Evolutionary conservation across 257 asterid species (phyloP).

Genomic region (Cynanchum wilfordii): DNA sequence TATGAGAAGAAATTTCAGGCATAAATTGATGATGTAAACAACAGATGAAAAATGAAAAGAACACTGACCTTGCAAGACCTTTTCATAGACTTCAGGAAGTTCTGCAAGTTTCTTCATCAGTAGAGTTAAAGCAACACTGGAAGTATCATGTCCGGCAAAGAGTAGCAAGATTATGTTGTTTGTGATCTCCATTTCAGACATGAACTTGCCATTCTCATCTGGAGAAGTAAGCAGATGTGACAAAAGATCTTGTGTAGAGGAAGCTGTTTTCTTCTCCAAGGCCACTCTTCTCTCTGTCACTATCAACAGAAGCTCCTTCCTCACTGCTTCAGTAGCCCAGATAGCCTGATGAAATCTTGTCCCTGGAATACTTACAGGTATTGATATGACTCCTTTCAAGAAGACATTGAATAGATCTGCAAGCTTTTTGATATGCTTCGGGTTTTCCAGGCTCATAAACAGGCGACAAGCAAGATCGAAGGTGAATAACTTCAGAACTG

Average conservation of each 20-base stretch:
- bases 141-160: constrained; percentile 81
- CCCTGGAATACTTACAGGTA: constrained; percentile 65
- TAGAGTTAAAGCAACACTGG: constrained; percentile 51
- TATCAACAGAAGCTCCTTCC: constrained; percentile 33
- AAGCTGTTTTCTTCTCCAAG: constrained; percentile 34
- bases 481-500: constrained; percentile 49
- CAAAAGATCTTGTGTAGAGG: constrained; percentile 56
- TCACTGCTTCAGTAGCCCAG: constrained; percentile 45
- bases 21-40: background rate
- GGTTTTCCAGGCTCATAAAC: constrained; percentile 70
- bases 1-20: background rate
- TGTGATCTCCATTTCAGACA: constrained; percentile 53
- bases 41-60: background rate
- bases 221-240: constrained; percentile 56
- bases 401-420: constrained; percentile 49
- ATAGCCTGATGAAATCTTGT: constrained; percentile 49
- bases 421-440: constrained; percentile 38
- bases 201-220: constrained; percentile 53
- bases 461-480: constrained; percentile 67
- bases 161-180: constrained; percentile 62
- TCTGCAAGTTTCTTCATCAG: constrained; percentile 57
- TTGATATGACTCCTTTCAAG: constrained; percentile 53
- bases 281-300: constrained; percentile 49
- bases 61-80: constrained; percentile 48
- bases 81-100: constrained; percentile 52